A percentile compares a stretch with the other conserved stretches of the same genome.
Conservation (phyloP, 1,284 basidiomycete species). For the Earliella scabrosa region DNA sequence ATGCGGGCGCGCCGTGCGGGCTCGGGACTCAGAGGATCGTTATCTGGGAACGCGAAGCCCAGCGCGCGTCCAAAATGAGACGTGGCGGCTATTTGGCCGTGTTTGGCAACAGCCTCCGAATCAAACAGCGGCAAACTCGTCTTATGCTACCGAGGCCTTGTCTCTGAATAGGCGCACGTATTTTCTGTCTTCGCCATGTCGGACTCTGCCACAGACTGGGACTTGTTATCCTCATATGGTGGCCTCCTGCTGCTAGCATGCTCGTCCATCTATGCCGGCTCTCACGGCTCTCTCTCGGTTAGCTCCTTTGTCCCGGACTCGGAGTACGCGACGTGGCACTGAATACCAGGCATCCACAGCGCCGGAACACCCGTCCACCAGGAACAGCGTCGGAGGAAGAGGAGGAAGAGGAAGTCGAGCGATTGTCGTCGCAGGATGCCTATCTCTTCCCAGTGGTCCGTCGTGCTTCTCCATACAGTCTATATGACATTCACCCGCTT, state of each 20-base stretch:
- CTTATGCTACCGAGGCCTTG: conserved; percentile 10
- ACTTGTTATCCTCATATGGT: conserved; percentile 65
- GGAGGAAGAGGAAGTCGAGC: conserved; percentile 54
- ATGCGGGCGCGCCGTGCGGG: too few species aligned
- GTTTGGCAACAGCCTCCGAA: conserved; percentile 22
- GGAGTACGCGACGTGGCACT: not conserved
- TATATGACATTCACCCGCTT: conserved; percentile 2
- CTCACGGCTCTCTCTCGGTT: conserved; percentile 70
- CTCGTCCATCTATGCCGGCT: conserved; percentile 66
- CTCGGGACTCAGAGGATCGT: not conserved
- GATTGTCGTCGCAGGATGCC: conserved; percentile 70
- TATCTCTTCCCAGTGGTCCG: conserved; percentile 78
- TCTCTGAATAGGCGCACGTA: not conserved
- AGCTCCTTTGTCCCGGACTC: conserved; percentile 29
- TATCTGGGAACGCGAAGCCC: too few species aligned
- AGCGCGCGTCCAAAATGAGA: not conserved
- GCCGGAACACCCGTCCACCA: conserved; percentile 3
- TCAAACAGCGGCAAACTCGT: conserved; percentile 24
- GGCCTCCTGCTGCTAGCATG: conserved; percentile 68
- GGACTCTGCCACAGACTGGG: conserved; percentile 46
- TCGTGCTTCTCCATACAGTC: conserved; percentile 18
- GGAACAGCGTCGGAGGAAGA: conserved; percentile 45
- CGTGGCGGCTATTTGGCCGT: conserved; percentile 2
- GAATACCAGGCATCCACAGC: conserved; percentile 7
- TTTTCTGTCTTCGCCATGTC: conserved; percentile 16